Base-by-base conservation (phyloP, 2,329 filamentous ascomycete genomes). In the Colletotrichum musicola region DNA sequence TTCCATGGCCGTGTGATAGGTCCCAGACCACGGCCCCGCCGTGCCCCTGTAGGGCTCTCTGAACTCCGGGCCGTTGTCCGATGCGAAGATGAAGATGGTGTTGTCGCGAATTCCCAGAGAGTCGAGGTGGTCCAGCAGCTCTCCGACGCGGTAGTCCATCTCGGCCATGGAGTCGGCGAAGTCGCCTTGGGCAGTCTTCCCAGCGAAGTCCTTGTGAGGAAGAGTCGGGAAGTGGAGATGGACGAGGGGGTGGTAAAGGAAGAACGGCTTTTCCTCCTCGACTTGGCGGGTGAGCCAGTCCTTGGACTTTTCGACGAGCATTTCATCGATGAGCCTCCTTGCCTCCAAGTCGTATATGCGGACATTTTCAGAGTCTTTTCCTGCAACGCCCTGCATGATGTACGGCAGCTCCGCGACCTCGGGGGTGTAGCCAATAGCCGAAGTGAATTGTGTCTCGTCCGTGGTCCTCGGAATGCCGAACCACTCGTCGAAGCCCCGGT, bases 401-500 rank as follows among this genome's bases (percentile, higher is more conserved):
- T 80, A 78, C 0, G 75, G 77, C 1, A 80, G 38, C 63, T 80
- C 75, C 1, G 76, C 77, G 0, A 78, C 73, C n/a, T 79, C 75
- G 2, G 77, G 73, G 0, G 72, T 74, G 35, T 75, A 80, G 0
- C 78, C 78, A 3, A 77, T 20, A 0, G 77, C 72, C 2, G 73
- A 76, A 1, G 77, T 79, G 25, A 80, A 80, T 59, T 79, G 77
- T 2, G 72, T 79, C 65, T 80, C 78, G 58, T 80, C 77, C 0
- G 77, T 79, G 0, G 77, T 80, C 6, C 78, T 64, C 0, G 78
- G 78, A 16, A 81, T 81, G 0, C 79, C 78, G 10, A 75, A 77
- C 77, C 78, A 81, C 40, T 80, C 76, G 30, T 80, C 77, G 25
- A 81, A 81, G 0, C 79, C 78, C 2, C 78, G 62, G 30, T 79